Conservation (phyloP, 2,329 filamentous ascomycete species). For the Camptophora hylomeconis region DNA sequence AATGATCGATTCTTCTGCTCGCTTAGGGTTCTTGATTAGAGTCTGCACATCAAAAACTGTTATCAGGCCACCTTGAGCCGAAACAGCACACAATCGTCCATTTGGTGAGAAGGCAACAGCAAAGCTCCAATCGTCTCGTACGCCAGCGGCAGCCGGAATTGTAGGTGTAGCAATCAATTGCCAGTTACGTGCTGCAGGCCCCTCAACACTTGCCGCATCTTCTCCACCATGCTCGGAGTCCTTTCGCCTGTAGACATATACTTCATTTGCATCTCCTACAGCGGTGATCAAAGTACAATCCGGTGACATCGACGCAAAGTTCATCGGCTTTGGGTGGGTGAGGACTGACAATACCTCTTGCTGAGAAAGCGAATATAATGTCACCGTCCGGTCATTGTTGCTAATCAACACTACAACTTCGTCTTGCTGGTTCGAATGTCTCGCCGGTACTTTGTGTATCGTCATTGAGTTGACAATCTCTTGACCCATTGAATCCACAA, state of each 20-base stretch:
- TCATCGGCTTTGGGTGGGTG: slow-evolving; percentile 72
- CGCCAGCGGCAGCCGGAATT: slow-evolving; percentile 26
- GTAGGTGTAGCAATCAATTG: slow-evolving; percentile 25
- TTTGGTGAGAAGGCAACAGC: slow-evolving; percentile 37
- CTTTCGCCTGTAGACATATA: slow-evolving; percentile 64
- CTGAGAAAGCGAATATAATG: slow-evolving; percentile 63
- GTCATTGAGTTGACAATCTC: slow-evolving; percentile 56
- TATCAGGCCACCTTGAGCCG: slow-evolving; percentile 36
- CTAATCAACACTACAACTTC: slow-evolving; percentile 49
- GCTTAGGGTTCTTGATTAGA: slow-evolving; percentile 9
- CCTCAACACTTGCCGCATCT: slow-evolving; percentile 19
- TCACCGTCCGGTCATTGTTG: slow-evolving; percentile 89
- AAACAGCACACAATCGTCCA: slow-evolving; percentile 35
- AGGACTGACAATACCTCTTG: slow-evolving; percentile 57
- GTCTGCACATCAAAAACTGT: slow-evolving; percentile 30
- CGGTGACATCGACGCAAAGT: slow-evolving; percentile 86
- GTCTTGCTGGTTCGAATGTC: slow-evolving; percentile 30
- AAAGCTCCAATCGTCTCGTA: slow-evolving; percentile 33
- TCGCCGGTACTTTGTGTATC: slow-evolving; percentile 41
- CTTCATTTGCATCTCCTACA: slow-evolving; percentile 74
- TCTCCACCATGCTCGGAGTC: slow-evolving; percentile 19
- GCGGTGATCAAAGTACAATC: slow-evolving; percentile 69
- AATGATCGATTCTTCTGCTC: slow-evolving; percentile 40
- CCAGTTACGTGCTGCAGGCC: slow-evolving; percentile 29
- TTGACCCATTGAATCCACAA: slow-evolving; percentile 41